Conservation (phyloP, 257 asterid genomes). For the Solanum raphanifolium region DNA sequence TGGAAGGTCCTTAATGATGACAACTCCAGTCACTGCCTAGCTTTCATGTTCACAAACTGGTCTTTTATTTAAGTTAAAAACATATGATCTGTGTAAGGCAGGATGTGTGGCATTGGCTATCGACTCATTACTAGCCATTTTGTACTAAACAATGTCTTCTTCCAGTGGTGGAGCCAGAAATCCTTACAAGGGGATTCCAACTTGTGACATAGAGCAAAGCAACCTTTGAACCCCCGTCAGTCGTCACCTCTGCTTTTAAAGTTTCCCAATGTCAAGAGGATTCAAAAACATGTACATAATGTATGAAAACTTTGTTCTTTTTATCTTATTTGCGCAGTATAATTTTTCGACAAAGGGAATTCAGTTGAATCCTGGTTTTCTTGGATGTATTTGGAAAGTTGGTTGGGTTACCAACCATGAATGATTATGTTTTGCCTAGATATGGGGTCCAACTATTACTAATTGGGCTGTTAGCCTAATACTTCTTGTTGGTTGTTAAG, state of each 20-base stretch:
- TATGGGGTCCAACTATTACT: background rate
- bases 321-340: background rate
- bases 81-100: background rate
- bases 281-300: background rate
- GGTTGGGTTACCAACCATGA: background rate
- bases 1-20: slow-evolving; percentile 90
- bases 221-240: background rate
- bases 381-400: background rate
- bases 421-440: background rate
- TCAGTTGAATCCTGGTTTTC: background rate
- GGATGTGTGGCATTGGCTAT: background rate
- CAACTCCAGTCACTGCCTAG: slow-evolving; percentile 68
- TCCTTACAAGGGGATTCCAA: background rate
- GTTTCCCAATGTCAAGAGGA: background rate
- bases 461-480: background rate
- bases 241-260: background rate
- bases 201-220: background rate
- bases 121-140: slow-evolving; percentile 10
- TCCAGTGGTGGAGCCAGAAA: background rate
- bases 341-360: background rate
- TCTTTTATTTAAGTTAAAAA: slow-evolving; percentile 47
- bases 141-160: background rate
- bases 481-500: background rate
- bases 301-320: background rate
- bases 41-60: slow-evolving; percentile 95